phyloP scores from a whole-genome alignment of 768 basidiomycete species.

The Chalciporus piperatus region DNA sequence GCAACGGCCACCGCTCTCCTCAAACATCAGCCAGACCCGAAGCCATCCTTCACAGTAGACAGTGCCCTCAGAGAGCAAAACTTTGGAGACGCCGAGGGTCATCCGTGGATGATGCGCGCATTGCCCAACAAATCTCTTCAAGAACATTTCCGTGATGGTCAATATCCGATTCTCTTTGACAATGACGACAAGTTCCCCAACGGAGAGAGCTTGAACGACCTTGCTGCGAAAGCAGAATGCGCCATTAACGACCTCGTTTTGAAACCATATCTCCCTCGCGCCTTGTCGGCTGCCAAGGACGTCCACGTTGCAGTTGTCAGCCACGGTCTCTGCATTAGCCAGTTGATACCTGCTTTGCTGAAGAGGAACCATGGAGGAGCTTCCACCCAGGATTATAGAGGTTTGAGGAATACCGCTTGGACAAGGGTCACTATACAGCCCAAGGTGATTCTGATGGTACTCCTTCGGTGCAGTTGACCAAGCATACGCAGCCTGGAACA shows the following conservation, averaged over 20 bases:
- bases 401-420: conserved; percentile 72
- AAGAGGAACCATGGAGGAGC: conserved; percentile 37
- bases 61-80: conserved; percentile 61
- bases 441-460: conserved; percentile 36
- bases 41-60: conserved; percentile 47
- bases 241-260: conserved; percentile 52
- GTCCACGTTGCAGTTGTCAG: conserved; percentile 67
- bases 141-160: conserved; percentile 49
- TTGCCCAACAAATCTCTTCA: conserved; percentile 32
- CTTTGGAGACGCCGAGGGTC: conserved; percentile 71
- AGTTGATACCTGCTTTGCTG: conserved; percentile 53
- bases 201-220: conserved; percentile 69
- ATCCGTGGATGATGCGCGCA: conserved; percentile 37
- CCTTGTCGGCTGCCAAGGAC: conserved; percentile 36
- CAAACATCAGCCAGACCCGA: conserved; percentile 44
- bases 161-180: conserved; percentile 48
- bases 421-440: conserved; percentile 50
- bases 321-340: conserved; percentile 69
- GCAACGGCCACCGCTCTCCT: conserved; percentile 59
- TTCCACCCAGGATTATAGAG: conserved; percentile 36
- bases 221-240: conserved; percentile 51
- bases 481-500: conserved; percentile 27
- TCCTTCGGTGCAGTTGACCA: conserved; percentile 1
- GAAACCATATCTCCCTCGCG: conserved; percentile 47
- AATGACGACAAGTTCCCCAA: conserved; percentile 58